A percentile compares a stretch with the other conserved stretches of the same genome.
Evolutionary conservation across 192 early-diverging fungal genomes (phyloP).

Genomic region (Chytriomyces sp.): DNA sequence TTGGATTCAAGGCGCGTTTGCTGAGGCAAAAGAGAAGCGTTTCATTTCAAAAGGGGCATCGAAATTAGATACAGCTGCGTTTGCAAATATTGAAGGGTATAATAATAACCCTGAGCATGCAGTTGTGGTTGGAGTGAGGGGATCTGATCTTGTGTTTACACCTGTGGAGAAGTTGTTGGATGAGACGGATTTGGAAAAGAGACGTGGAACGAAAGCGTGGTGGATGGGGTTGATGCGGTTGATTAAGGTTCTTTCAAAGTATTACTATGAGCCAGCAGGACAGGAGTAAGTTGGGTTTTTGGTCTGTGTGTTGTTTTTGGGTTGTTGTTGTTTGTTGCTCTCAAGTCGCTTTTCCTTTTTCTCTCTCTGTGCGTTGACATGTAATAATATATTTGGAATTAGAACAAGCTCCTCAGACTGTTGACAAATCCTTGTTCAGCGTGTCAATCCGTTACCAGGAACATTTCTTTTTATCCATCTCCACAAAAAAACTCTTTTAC

Average conservation of each 20-base stretch:
- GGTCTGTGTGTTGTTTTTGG: too few relatives aligned
- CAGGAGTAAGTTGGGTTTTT: too few relatives aligned
- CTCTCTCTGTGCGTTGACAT: too few relatives aligned
- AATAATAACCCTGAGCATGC: slow-evolving; percentile 64
- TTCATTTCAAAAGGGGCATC: slow-evolving; percentile 12
- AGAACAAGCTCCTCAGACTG: too few relatives aligned
- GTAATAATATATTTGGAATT: too few relatives aligned
- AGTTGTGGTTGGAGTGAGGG: slow-evolving; percentile 81
- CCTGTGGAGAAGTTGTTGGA: slow-evolving; percentile 67
- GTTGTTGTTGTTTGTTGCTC: too few relatives aligned
- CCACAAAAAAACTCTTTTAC: too few relatives aligned
- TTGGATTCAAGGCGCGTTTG: slow-evolving; percentile 77
- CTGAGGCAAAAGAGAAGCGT: slow-evolving; percentile 49
- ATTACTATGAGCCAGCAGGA: slow-evolving; percentile 42
- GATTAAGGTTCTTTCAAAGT: slow-evolving; percentile 55
- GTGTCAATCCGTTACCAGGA: too few relatives aligned
- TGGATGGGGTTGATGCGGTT: slow-evolving; percentile 54
- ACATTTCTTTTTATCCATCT: too few relatives aligned
- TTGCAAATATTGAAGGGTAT: slow-evolving; percentile 42
- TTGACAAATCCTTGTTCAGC: too few relatives aligned
- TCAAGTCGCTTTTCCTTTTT: too few relatives aligned
- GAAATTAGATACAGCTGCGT: slow-evolving; percentile 37
- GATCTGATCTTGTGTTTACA: slow-evolving; percentile 74
- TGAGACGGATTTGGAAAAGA: slow-evolving; percentile 83
- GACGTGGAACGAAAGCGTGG: slow-evolving; percentile 78